phyloP scores from a whole-genome alignment of 768 basidiomycete genomes.

The Pisolithus orientalis region DNA sequence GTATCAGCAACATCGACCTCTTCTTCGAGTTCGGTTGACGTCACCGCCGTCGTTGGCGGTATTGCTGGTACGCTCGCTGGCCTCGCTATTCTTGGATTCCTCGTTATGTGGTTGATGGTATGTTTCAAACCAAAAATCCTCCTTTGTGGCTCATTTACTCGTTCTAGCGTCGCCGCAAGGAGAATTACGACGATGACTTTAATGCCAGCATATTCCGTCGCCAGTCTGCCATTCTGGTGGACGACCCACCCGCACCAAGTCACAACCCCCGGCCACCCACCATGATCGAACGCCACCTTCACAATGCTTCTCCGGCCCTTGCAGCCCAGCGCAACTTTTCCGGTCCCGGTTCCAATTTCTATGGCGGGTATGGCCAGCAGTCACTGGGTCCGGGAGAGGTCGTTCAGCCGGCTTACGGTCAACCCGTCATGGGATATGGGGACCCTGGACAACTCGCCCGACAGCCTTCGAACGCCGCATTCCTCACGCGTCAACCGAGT shows the following conservation, averaged over 20 bases:
- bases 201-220: slow-evolving; percentile 55
- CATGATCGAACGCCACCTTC: slow-evolving; percentile 51
- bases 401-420: slow-evolving; percentile 18
- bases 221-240: slow-evolving; percentile 52
- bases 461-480: slow-evolving; percentile 17
- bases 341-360: slow-evolving; percentile 17
- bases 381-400: slow-evolving; percentile 13
- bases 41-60: slow-evolving; percentile 31
- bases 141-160: slow-evolving; percentile 3
- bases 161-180: slow-evolving; percentile 37
- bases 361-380: slow-evolving; percentile 20
- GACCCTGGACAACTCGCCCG: slow-evolving; percentile 18
- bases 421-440: slow-evolving; percentile 19
- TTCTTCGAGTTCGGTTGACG: slow-evolving; percentile 30
- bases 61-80: slow-evolving; percentile 42
- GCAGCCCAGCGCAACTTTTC: slow-evolving; percentile 11
- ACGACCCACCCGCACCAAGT: slow-evolving; percentile 43
- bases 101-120: slow-evolving; percentile 44
- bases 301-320: slow-evolving; percentile 26
- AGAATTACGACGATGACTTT: slow-evolving; percentile 38
- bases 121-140: slow-evolving; percentile 10
- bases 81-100: slow-evolving; percentile 32
- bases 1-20: slow-evolving; percentile 24
- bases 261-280: slow-evolving; percentile 56
- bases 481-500: slow-evolving; percentile 16